phyloP scores from a whole-genome alignment of 2,329 filamentous ascomycete species.

The Xylariaceae sp. region DNA sequence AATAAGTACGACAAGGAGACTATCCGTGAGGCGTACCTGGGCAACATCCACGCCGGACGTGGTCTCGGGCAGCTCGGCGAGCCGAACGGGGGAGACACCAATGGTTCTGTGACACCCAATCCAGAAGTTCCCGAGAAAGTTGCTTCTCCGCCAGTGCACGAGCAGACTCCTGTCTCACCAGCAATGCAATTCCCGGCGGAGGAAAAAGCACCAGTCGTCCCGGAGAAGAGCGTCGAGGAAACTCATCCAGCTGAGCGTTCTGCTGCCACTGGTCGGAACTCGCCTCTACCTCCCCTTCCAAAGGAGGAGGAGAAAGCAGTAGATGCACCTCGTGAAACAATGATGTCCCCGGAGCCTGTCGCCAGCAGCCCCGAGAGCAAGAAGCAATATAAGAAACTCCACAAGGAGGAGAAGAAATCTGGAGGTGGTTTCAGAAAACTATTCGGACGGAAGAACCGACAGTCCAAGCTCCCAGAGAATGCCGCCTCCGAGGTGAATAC shows the following conservation, averaged over 20 bases:
- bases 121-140: conserved; percentile 45
- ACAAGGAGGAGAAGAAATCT: conserved; percentile 46
- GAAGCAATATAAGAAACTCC: conserved; percentile 50
- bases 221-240: conserved; percentile 40
- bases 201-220: conserved; percentile 22
- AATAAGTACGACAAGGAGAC: conserved; percentile 90
- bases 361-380: conserved; percentile 44
- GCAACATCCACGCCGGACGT: conserved; percentile 68
- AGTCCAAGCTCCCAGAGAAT: conserved; percentile 56
- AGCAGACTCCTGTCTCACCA: conserved; percentile 19
- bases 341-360: conserved; percentile 39
- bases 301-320: conserved; percentile 37
- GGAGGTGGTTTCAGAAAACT: conserved; percentile 56
- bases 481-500: conserved; percentile 50
- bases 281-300: conserved; percentile 40
- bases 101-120: conserved; percentile 20
- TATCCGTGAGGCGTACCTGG: conserved; percentile 81
- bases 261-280: conserved; percentile 33
- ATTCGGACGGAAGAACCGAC: conserved; percentile 62
- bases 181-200: conserved; percentile 11
- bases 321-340: conserved; percentile 33
- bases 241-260: conserved; percentile 37
- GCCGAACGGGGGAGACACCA: conserved; percentile 32
- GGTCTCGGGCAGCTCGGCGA: conserved; percentile 47
- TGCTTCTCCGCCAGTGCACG: conserved; percentile 28